Conservation (phyloP, 345 rosid genomes). For the Lepidium didymum region DNA sequence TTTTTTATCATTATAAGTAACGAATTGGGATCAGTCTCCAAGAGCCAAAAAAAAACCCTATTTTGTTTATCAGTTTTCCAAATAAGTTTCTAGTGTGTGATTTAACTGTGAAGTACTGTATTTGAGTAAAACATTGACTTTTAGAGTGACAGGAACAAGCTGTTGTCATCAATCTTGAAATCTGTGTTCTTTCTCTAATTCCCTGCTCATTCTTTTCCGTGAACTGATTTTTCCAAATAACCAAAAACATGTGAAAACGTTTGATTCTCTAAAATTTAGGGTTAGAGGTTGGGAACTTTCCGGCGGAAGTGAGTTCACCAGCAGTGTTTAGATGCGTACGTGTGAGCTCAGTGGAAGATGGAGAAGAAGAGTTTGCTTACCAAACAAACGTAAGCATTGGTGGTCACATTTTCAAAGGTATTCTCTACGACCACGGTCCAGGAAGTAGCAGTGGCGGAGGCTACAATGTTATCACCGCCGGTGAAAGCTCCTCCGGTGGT, state of each 20-base stretch:
- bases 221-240: not conserved
- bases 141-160: constrained; percentile 26
- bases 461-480: constrained; percentile 9
- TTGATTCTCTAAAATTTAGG: constrained; percentile 30
- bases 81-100: not conserved
- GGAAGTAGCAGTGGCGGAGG: constrained; percentile 15
- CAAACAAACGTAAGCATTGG: constrained; percentile 46
- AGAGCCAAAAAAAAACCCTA: not conserved
- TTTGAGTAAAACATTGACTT: constrained; percentile 22
- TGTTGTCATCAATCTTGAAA: constrained; percentile 8
- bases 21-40: not conserved
- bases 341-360: constrained; percentile 42
- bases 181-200: constrained; percentile 19
- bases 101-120: constrained; percentile 19
- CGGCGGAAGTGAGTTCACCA: constrained; percentile 45
- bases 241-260: not conserved
- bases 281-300: constrained; percentile 50
- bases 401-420: constrained; percentile 61
- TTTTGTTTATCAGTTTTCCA: not conserved
- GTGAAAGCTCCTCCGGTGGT: constrained; percentile 27
- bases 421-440: constrained; percentile 57
- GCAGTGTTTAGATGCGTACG: constrained; percentile 54
- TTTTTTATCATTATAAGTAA: not conserved
- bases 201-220: constrained; percentile 10
- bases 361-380: constrained; percentile 44